Base-by-base conservation (phyloP, 768 basidiomycete genomes). In the Rhizopogon rudus region DNA sequence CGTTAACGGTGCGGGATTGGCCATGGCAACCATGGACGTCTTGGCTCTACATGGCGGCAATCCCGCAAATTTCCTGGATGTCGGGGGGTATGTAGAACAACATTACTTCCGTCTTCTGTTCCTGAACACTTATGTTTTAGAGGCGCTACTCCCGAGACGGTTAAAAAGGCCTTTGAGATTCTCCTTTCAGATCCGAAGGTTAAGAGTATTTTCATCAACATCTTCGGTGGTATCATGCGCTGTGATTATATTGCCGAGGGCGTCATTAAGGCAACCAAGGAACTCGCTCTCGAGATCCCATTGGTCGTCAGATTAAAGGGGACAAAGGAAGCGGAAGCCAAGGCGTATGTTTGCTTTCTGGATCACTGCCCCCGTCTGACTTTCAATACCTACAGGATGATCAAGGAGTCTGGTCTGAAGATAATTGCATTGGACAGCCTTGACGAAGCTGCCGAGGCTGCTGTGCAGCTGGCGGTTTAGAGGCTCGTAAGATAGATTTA, bases 1-100 rank as follows among this genome's bases (percentile, higher is more conserved):
- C 51, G 97, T 99, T 59, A 99, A 99, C 64, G 97, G 97, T 65
- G 97, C 97, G 51, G 97, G 97, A 66, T 77, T 99, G 58, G 97
- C 97, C 50, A 99, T 99, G 97, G 97, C 97, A 39, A 99, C 97
- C 54, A 98, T 99, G 97, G 97, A 99, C 66, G 96, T 98, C n/a
- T 80, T 99, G 54, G 84, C 94, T 46, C 77, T 97, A 51, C 92
- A 98, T 67, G 97, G 97, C 48, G 97, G 93, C 51, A 87, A 95
- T 63, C 97, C 97, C 5, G 97, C 97, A 53, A 98, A 99, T 73
- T 99, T 99, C 82, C 80, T 98, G 57, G 97, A 99, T 64, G 95
- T 98, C 54, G 97, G 97, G 78, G 97, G 93, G 88, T 90, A 65
- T 57, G 78, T 60, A 39, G 31, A 33, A 22, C 17, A 12, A 51